Base-by-base conservation (phyloP, 495 filamentous ascomycete species). In the Neurospora sp. region DNA sequence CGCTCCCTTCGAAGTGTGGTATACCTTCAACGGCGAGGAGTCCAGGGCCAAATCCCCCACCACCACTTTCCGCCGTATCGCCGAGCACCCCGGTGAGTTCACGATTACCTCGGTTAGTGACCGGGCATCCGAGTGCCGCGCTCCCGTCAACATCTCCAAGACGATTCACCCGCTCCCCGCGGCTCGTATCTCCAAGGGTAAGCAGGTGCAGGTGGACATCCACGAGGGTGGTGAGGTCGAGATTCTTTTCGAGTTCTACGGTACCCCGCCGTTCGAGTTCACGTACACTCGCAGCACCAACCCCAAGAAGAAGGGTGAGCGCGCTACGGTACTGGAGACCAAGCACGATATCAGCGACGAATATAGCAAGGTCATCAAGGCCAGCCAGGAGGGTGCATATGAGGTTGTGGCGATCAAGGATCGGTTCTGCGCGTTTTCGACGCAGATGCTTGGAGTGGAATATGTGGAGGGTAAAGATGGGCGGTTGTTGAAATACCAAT, bases 321-420 rank as follows among this genome's bases (percentile, higher is more conserved):
- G 89, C 78, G 85, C 90, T 8, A 87, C 90, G 78, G 87, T 99
- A 20, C 83, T 98, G 27, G 96, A 98, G 81, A 97, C 94, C 76
- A 89, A 92, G 76, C 93, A 94, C 73, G 93, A 96, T 72, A 88
- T 91, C 8, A 94, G 91, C 31, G 86, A 94, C 73, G 93, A 94
- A 73, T 87, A 93, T 78, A 90, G 84, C 74, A 93, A 94, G 83
- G 90, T 89, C 27, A 87, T 97, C 74, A 87, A 87, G 77, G 94
- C 93, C 16, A 93, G 89, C 59, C 92, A 96, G 77, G 96, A 98
- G 84, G 96, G 96, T 38, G 97, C 93, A 69, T 99, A 99, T 75
- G 96, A 99, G 83, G 96, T 98, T 14, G 91, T 97, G 70, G 90
- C 93, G 7, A 97, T 99, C 80, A 94, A 93, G 86, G 96, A 99